Conservation (phyloP, 805 yeast genomes). For the Hanseniaspora mollemarum region DNA sequence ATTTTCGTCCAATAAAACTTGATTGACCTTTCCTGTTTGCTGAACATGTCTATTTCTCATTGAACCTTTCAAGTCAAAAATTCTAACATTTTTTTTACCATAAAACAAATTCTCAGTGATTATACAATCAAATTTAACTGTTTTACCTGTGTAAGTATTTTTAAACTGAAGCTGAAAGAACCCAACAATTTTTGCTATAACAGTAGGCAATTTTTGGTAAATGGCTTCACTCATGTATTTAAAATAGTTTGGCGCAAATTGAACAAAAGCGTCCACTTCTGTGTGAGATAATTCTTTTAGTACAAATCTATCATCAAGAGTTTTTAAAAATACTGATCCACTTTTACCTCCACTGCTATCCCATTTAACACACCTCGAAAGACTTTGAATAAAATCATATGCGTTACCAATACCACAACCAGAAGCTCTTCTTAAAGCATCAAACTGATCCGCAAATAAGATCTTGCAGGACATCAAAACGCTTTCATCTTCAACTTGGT, state of each 20-base stretch:
- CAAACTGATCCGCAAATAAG: conserved; percentile 92
- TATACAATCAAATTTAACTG: conserved; percentile 75
- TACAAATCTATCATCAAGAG: conserved; percentile 79
- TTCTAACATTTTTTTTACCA: conserved; percentile 65
- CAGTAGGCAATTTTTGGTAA: conserved; percentile 90
- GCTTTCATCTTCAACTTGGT: conserved; percentile 78
- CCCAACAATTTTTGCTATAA: conserved; percentile 88
- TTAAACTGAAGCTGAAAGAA: conserved; percentile 87
- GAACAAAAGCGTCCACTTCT: conserved; percentile 86
- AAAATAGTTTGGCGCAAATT: conserved; percentile 92
- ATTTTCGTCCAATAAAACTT: conserved; percentile 87
- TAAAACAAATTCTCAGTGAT: conserved; percentile 94
- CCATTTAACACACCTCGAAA: conserved; percentile 91
- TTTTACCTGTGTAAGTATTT: conserved; percentile 62
- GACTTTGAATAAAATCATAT: conserved; percentile 59
- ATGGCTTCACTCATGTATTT: conserved; percentile 91
- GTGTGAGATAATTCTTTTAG: conserved; percentile 78
- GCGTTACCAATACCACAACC: conserved; percentile 47
- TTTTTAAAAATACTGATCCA: conserved; percentile 86
- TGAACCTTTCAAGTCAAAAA: conserved; percentile 93
- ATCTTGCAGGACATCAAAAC: conserved; percentile 83
- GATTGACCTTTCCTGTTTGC: conserved; percentile 91
- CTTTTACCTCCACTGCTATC: conserved; percentile 93
- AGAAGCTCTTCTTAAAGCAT: conserved; percentile 79
- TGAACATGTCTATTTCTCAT: conserved; percentile 95